These are phyloP conservation scores for Myxozyma nipponensis DNA, from an alignment of 805 yeast species.

Conservation along the genomic window DNA sequence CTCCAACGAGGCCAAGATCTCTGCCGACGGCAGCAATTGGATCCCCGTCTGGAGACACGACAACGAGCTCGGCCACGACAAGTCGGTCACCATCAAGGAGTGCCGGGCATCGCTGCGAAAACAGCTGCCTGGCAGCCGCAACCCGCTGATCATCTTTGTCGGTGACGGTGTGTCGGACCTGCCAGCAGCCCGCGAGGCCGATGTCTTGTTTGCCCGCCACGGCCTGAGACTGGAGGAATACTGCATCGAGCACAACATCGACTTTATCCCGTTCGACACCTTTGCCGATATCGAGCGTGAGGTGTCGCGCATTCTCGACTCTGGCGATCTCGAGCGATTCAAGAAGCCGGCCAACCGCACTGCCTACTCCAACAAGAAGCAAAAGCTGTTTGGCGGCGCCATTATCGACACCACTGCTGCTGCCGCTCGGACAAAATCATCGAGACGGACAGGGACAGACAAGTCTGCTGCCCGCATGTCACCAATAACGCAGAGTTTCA, in stretches of 20 bases:
- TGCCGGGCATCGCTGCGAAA: slow-evolving; percentile 32
- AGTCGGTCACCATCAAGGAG: slow-evolving; percentile 42
- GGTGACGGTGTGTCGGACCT: slow-evolving; percentile 56
- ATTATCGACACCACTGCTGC: slow-evolving; percentile 14
- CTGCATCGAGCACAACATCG: slow-evolving; percentile 41
- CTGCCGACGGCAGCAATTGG: slow-evolving; percentile 40
- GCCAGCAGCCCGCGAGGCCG: slow-evolving; percentile 46
- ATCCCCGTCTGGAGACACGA: slow-evolving; percentile 44
- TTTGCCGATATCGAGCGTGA: slow-evolving; percentile 42
- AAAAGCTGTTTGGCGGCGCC: slow-evolving; percentile 13
- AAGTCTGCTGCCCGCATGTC: slow-evolving; percentile 9
- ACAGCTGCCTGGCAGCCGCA: slow-evolving; percentile 24
- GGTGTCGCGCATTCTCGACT: slow-evolving; percentile 23
- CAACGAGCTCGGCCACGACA: slow-evolving; percentile 44
- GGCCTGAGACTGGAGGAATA: slow-evolving; percentile 43
- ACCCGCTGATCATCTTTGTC: slow-evolving; percentile 49
- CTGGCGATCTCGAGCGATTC: slow-evolving; percentile 25
- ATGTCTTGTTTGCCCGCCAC: slow-evolving; percentile 43
- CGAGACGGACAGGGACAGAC: slow-evolving; percentile 24
- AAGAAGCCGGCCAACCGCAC: slow-evolving; percentile 22
- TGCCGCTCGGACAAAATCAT: slow-evolving; percentile 7
- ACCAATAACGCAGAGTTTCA: slow-evolving; percentile 13
- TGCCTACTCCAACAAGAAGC: neutral
- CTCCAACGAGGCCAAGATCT: slow-evolving; percentile 41
- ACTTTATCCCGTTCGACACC: slow-evolving; percentile 43